These are phyloP conservation scores for Endothia cerciana DNA, from an alignment of 2,329 filamentous ascomycete genomes.

Conservation along the genomic window DNA sequence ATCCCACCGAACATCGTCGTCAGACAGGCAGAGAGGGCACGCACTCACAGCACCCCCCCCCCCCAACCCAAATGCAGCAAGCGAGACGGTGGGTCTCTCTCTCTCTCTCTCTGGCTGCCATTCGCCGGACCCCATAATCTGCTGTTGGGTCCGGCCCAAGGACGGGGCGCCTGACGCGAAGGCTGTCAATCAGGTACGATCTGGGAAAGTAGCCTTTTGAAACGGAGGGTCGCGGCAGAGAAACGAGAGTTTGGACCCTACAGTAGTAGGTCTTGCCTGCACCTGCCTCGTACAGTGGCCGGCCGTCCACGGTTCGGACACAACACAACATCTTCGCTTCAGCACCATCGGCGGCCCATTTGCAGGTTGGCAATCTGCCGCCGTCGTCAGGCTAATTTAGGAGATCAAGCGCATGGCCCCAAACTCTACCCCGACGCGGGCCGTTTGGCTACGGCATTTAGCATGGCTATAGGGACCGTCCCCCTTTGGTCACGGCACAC, in stretches of 20 bases:
- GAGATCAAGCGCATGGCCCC: constrained; percentile 1
- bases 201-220: constrained; percentile 12
- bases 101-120: constrained; percentile 10
- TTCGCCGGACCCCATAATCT: constrained; percentile 10
- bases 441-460: constrained; percentile 5
- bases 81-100: constrained; percentile 24
- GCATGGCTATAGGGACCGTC: not conserved
- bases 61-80: constrained; percentile 1
- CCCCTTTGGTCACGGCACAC: not conserved
- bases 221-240: not conserved
- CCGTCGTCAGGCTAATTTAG: not conserved
- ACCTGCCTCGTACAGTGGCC: not conserved
- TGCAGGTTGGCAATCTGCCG: not conserved
- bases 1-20: constrained; percentile 1
- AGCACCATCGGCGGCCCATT: not conserved
- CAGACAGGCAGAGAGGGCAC: not conserved
- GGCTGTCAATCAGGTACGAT: constrained; percentile 24
- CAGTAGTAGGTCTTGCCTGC: too few relatives aligned
- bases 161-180: constrained; percentile 3
- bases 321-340: too few relatives aligned
- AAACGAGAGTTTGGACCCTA: not conserved
- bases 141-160: constrained; percentile 8
- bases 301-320: not conserved
- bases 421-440: not conserved
- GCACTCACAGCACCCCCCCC: too few relatives aligned